Percentiles rank a stretch among this genome's conserved stretches.
phyloP scores from a whole-genome alignment of 306 rosid genomes.

The Arachis stenosperma region DNA sequence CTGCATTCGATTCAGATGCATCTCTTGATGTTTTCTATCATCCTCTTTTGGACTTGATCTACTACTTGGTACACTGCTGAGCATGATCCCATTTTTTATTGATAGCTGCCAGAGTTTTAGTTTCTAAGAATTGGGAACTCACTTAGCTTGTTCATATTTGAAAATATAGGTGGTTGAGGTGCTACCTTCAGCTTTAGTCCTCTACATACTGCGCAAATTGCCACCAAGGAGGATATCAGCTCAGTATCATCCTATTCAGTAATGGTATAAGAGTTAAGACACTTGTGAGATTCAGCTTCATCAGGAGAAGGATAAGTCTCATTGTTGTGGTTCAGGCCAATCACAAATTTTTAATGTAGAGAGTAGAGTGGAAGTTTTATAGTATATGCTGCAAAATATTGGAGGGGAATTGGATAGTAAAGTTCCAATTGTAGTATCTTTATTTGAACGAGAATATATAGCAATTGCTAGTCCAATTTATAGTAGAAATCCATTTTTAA shows the following conservation, averaged over 20 bases:
- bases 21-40: conserved; percentile 80
- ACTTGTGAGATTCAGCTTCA: conserved; percentile 43
- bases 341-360: not conserved
- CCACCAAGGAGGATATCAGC: conserved; percentile 96
- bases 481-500: too few species aligned
- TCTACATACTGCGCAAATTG: conserved; percentile 85
- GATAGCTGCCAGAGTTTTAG: not conserved
- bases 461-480: too few species aligned
- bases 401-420: too few species aligned
- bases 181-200: conserved; percentile 92
- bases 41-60: conserved; percentile 59
- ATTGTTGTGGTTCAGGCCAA: conserved; percentile 27
- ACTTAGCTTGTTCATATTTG: conserved; percentile 26
- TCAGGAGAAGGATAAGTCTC: conserved; percentile 27
- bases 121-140: not conserved
- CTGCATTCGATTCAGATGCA: conserved; percentile 75
- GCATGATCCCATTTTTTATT: conserved; percentile 23
- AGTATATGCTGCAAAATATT: not conserved
- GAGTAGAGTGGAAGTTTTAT: too few species aligned
- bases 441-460: too few species aligned
- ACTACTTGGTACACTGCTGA: conserved; percentile 72
- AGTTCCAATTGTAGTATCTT: too few species aligned
- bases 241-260: conserved; percentile 74
- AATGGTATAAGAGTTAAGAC: conserved; percentile 33
- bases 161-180: conserved; percentile 81